These are phyloP conservation scores for Tolypocladium nubicola DNA, from an alignment of 2,329 filamentous ascomycete species.

Conservation along the genomic window DNA sequence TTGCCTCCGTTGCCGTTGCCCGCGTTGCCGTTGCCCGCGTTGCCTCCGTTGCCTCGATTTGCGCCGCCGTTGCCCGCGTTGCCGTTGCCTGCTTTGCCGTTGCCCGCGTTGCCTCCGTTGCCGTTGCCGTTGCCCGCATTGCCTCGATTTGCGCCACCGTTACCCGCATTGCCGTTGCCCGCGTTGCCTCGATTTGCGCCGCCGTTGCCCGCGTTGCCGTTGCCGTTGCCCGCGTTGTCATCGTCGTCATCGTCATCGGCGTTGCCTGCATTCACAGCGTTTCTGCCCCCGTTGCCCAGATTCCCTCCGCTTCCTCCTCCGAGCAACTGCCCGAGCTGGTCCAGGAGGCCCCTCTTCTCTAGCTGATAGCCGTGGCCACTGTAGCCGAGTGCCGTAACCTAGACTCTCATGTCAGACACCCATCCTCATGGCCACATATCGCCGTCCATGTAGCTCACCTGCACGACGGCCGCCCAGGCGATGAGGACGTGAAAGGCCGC, in stretches of 20 bases:
- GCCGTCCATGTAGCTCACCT: slow-evolving; percentile 5
- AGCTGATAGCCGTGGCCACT: slow-evolving; percentile 1
- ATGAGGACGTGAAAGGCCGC: slow-evolving; percentile 8
- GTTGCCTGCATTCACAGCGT: not conserved
- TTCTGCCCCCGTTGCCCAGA: not conserved
- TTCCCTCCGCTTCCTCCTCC: not conserved
- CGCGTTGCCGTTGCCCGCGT: not conserved
- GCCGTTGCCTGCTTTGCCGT: not conserved
- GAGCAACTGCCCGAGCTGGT: slow-evolving; percentile 5
- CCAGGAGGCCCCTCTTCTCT: slow-evolving; percentile 2
- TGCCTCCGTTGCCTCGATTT: not conserved
- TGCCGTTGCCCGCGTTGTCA: not conserved
- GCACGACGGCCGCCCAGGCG: slow-evolving; percentile 6
- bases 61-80: not conserved
- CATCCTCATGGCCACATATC: not conserved
- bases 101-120: not conserved
- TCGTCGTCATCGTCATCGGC: not conserved
- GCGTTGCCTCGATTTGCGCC: not conserved
- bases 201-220: not conserved
- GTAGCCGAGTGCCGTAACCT: slow-evolving; percentile 3
- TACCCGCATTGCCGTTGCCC: not conserved
- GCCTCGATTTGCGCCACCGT: not conserved
- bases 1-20: too few species aligned
- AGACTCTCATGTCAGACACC: not conserved
- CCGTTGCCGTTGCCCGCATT: not conserved